Conservation (phyloP, 2,329 filamentous ascomycete genomes). For the Cryphonectria radicalis region DNA sequence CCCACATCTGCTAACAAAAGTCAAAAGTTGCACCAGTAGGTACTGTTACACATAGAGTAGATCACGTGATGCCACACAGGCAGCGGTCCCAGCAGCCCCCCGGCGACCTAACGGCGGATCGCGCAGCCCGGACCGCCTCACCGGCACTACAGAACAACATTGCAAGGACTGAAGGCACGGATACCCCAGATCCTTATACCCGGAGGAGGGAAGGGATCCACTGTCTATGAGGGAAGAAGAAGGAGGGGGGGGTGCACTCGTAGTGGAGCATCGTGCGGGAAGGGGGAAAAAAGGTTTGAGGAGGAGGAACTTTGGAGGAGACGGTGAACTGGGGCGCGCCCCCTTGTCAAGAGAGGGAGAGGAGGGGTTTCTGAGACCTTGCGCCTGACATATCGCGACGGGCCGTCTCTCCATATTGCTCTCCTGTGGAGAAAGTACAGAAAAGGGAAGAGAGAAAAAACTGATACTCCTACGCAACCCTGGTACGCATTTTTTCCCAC, state of each 20-base stretch:
- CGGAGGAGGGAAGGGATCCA: not conserved
- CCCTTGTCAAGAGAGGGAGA: not conserved
- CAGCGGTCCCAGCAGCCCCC: not conserved
- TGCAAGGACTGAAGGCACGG: not conserved
- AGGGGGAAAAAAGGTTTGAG: not conserved
- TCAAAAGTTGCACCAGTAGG: not conserved
- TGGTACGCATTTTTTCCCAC: not conserved
- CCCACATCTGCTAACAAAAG: not conserved
- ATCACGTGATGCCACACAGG: not conserved
- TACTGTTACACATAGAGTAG: not conserved
- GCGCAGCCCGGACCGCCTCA: not conserved
- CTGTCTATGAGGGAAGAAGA: not conserved
- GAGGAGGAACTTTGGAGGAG: not conserved
- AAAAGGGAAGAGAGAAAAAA: not conserved
- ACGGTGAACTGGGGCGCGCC: not conserved
- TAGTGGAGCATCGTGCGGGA: not conserved
- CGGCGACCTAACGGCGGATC: not conserved
- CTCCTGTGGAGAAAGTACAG: not conserved
- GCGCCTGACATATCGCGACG: constrained; percentile 20
- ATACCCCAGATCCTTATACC: not conserved
- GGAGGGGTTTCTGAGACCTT: not conserved
- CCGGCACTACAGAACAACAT: not conserved
- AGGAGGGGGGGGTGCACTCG: not conserved
- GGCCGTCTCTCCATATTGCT: constrained; percentile 29
- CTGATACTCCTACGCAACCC: not conserved